Evolutionary conservation across 2,329 filamentous ascomycete species (phyloP), one percentile per base, ranked within the genome.

Genomic region (Colletotrichum liriopes): DNA sequence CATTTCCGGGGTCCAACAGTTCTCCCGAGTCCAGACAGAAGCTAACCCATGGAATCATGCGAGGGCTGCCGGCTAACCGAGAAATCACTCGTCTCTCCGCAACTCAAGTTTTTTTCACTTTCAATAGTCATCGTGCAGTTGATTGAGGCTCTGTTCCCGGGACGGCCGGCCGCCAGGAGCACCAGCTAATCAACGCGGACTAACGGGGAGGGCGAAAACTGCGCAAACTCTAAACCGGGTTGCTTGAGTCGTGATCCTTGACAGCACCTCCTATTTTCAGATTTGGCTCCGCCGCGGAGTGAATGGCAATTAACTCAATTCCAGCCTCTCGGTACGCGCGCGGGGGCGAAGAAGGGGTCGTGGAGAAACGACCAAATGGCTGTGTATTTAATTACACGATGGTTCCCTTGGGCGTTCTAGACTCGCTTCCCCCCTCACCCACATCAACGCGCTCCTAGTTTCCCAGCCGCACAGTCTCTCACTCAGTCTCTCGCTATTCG

Each of bases 201-300:
- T 55, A 14, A 32, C 56, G 65, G 65, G 7, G 59, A 63, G 32
- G 52, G 65, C 59, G 54, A 72, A 55, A 52, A 60, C 52, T 51
- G 65, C 70, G 65, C 54, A 71, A 72, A 72, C 65, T 72, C 54
- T 72, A 69, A 64, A 32, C 8, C 7, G 39, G 37, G 29, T 26
- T 58, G 45, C 52, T 52, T 64, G 70, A 72, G 70, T 72, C 70
- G 65, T 72, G 70, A 69, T 60, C 70, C 70, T 56, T 61, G 65
- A 39, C 65, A 26, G 47, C 18, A 18, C 39, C 39, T 64, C 65
- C 70, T 72, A 69, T 72, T 69, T 65, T 65, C 43, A 60, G 54
- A 60, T 39, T 39, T 23, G 65, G 65, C 65, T 65, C 70, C 70
- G 70, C 70, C 39, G 62, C 59, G 43, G 60, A 29, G n/a, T 43